Percentiles rank a stretch among this genome's conserved stretches.
phyloP scores from a whole-genome alignment of 1,284 basidiomycete species.

The Irpex sp. region DNA sequence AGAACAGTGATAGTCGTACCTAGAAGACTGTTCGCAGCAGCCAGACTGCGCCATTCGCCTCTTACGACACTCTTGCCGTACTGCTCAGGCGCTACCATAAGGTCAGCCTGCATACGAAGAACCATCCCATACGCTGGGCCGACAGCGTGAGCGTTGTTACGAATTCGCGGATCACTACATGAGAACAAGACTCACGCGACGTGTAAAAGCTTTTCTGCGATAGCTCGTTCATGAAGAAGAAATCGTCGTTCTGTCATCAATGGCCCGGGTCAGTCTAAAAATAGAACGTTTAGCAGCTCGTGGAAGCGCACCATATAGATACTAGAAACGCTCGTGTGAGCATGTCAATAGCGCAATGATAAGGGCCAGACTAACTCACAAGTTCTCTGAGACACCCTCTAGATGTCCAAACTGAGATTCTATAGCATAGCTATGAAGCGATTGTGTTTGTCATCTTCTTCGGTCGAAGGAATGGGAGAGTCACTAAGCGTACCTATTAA shows the following conservation, averaged over 20 bases:
- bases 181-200: conserved; percentile 15
- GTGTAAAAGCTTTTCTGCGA: conserved; percentile 24
- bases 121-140: conserved; percentile 27
- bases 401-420: conserved; percentile 25
- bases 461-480: background rate
- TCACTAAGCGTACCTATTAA: conserved; percentile 20
- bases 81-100: conserved; percentile 20
- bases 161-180: too few relatives aligned
- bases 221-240: conserved; percentile 20
- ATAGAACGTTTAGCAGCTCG: background rate
- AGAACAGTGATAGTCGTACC: conserved; percentile 13
- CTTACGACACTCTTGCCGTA: conserved; percentile 13
- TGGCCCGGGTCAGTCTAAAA: background rate
- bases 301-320: conserved; percentile 21
- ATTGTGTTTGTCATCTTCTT: background rate
- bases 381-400: conserved; percentile 21
- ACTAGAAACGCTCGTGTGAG: conserved; percentile 10
- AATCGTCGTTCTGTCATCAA: conserved; percentile 23
- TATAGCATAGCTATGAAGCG: conserved; percentile 21
- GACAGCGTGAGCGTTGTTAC: background rate
- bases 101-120: conserved; percentile 22
- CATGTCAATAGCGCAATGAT: background rate
- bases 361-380: conserved; percentile 11
- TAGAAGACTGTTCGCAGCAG: conserved; percentile 21
- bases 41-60: conserved; percentile 31